These are phyloP conservation scores for Sporothrix humicola DNA, from an alignment of 2,329 filamentous ascomycete genomes.

Conservation along the genomic window DNA sequence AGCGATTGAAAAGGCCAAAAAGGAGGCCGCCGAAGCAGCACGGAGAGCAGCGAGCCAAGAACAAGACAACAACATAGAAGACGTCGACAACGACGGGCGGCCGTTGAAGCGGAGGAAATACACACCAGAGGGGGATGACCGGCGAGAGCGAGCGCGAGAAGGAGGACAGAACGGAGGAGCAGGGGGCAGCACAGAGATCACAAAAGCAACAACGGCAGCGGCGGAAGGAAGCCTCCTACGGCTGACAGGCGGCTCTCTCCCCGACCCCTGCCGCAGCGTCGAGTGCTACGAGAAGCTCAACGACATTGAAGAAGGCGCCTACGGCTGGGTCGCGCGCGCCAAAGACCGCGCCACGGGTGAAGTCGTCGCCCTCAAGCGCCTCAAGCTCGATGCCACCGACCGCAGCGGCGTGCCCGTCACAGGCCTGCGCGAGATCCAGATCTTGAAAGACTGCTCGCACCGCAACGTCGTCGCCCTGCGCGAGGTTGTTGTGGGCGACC, in stretches of 20 bases:
- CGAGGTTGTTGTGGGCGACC: slow-evolving; percentile 81
- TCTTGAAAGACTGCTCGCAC: slow-evolving; percentile 79
- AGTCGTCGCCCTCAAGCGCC: slow-evolving; percentile 88
- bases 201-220: background rate
- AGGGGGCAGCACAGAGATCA: background rate
- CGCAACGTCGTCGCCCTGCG: slow-evolving; percentile 79
- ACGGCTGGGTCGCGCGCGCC: slow-evolving; percentile 90
- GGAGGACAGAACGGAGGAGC: slow-evolving; percentile 36
- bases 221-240: slow-evolving; percentile 65
- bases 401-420: slow-evolving; percentile 82
- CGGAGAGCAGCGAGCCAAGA: slow-evolving; percentile 25
- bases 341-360: slow-evolving; percentile 73
- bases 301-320: slow-evolving; percentile 96
- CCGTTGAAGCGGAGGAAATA: slow-evolving; percentile 68
- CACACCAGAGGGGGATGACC: slow-evolving; percentile 51
- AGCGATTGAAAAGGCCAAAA: slow-evolving; percentile 53
- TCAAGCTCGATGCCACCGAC: slow-evolving; percentile 85
- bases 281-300: slow-evolving; percentile 92
- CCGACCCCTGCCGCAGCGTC: slow-evolving; percentile 70
- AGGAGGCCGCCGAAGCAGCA: slow-evolving; percentile 38
- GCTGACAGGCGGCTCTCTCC: slow-evolving; percentile 72
- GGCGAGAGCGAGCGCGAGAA: slow-evolving; percentile 40
- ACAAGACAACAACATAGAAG: slow-evolving; percentile 40
- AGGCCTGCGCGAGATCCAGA: slow-evolving; percentile 91
- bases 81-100: slow-evolving; percentile 48